phyloP scores from a whole-genome alignment of 2,329 filamentous ascomycete species.

The Fusarium sp. region DNA sequence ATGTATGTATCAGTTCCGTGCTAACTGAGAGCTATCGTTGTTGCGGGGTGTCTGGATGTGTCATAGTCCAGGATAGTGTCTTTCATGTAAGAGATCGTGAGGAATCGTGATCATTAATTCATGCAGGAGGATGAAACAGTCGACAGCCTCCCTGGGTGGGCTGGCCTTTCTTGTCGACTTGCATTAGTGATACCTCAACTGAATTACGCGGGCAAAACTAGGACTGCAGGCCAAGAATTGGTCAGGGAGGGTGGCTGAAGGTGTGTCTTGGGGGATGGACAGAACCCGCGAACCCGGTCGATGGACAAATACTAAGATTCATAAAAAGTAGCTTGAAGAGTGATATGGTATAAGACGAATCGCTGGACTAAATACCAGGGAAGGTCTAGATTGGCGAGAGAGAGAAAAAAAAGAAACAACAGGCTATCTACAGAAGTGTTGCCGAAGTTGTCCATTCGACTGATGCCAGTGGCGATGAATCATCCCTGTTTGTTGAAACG shows the following conservation, averaged over 20 bases:
- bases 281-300: constrained; percentile 36
- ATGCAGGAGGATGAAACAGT: constrained; percentile 20
- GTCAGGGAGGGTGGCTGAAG: constrained; percentile 17
- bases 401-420: constrained; percentile 4
- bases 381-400: neutral
- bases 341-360: neutral
- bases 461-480: constrained; percentile 1
- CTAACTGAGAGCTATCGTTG: neutral
- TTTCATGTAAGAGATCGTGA: constrained; percentile 3
- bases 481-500: constrained; percentile 8
- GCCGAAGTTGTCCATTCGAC: neutral
- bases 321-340: neutral
- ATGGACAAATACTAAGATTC: neutral
- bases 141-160: constrained; percentile 3
- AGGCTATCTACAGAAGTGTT: neutral
- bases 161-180: constrained; percentile 7
- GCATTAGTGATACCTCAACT: constrained; percentile 13
- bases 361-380: neutral
- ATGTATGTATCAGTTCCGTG: constrained; percentile 13
- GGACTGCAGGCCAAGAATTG: neutral
- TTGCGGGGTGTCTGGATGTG: neutral
- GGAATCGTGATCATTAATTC: constrained; percentile 12
- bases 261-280: constrained; percentile 27
- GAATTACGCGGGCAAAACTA: constrained; percentile 10
- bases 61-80: neutral